phyloP scores from a whole-genome alignment of 2,329 filamentous ascomycete genomes.

The Akanthomyces dipterigenus region DNA sequence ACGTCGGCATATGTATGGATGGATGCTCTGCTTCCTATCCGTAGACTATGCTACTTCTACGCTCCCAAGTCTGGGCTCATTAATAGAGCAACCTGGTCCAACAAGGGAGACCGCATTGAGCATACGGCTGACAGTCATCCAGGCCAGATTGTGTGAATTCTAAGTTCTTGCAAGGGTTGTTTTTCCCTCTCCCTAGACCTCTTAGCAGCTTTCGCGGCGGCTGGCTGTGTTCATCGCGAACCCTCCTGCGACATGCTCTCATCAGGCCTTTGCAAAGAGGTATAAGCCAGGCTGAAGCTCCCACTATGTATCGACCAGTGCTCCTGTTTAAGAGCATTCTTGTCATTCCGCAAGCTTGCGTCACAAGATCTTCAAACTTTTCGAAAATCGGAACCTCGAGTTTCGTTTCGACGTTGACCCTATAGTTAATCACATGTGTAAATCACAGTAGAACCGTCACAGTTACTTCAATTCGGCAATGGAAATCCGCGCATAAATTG shows the following conservation, averaged over 20 bases:
- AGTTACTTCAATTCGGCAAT: background rate
- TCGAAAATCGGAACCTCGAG: background rate
- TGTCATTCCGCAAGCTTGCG: background rate
- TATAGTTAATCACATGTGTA: background rate
- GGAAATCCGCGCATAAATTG: conserved; percentile 8
- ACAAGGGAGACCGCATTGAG: too few relatives aligned
- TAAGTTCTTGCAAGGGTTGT: background rate
- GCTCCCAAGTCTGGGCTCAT: too few relatives aligned
- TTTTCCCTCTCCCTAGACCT: background rate
- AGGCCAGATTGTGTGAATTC: background rate
- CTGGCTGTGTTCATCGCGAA: background rate
- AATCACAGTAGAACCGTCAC: background rate
- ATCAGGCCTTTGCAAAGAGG: background rate
- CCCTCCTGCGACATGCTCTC: background rate
- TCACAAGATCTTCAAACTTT: background rate
- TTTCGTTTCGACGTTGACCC: background rate
- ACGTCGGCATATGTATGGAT: too few relatives aligned
- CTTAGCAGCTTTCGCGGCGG: background rate
- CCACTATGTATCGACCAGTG: background rate
- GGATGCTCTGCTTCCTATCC: too few relatives aligned
- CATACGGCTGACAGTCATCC: too few relatives aligned
- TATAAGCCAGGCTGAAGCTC: background rate
- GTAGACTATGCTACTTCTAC: too few relatives aligned
- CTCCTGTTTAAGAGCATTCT: too few relatives aligned
- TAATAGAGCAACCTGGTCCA: too few relatives aligned